Base-by-base conservation (phyloP, 2,329 filamentous ascomycete species). In the Phialophora macrospora region DNA sequence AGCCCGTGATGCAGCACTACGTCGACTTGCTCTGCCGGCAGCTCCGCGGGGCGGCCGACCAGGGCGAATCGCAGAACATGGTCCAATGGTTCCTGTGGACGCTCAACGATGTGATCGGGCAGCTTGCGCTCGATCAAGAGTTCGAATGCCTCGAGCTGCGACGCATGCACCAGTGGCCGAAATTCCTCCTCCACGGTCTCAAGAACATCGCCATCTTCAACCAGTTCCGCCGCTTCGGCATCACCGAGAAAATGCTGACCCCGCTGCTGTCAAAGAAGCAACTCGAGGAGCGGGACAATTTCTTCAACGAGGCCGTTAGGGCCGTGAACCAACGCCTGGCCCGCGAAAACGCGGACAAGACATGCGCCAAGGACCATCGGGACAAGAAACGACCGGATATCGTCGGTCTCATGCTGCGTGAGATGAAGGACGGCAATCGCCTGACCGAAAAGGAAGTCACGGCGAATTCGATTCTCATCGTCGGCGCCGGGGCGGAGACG, bases 401-500 rank as follows among this genome's bases (percentile, higher is more conserved):
- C 41, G 60, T 68, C 0, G 63, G 66, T 30, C 32, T 67, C 46
- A 68, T 68, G 66, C 22, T 68, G 26, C 55, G 66, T 5, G 62
- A 68, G 55, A 65, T 65, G 63, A 65, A 68, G 48, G 63, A 59
- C 0, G 88, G 88, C 60, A 82, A 85, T 64, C 87, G 87, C 1
- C 88, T 91, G 73, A 84, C 81, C 48, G 87, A 84, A 57, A 88
- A 91, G 74, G 88, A 88, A 8, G 90, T 90, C 73, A 77, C 90
- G 20, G 24, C 65, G 0, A 70, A 68, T 49, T 60, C 63, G 12
- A 44, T 66, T 8, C 52, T 70, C 9, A 64, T 91, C 79, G 89
- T 90, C 79, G 89, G 90, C 68, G 88, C 88, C 9, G 88, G 88
- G 34, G 88, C 87, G 30, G 89, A 91, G 73, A 91, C 89, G 0